These are phyloP conservation scores for Exophiala viscosa DNA, from an alignment of 2,329 filamentous ascomycete genomes.

Conservation along the genomic window DNA sequence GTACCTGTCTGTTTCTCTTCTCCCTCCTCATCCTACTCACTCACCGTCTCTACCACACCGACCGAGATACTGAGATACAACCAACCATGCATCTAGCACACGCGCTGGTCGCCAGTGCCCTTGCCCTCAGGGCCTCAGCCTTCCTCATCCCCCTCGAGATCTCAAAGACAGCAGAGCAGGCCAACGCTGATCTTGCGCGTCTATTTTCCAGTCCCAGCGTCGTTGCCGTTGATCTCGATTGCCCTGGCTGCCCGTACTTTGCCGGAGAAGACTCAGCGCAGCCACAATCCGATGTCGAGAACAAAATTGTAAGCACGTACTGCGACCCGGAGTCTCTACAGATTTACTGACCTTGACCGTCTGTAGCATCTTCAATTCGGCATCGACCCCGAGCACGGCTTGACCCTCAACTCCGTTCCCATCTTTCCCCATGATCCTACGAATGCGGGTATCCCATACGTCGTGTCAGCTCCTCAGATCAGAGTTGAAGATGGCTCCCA, in stretches of 20 bases:
- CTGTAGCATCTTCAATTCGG: constrained; percentile 24
- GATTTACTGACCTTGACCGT: constrained; percentile 5
- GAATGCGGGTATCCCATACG: constrained; percentile 12
- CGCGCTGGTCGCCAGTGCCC: constrained; percentile 26
- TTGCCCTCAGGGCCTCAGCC: constrained; percentile 21
- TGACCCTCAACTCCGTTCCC: constrained; percentile 25
- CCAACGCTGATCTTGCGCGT: constrained; percentile 15
- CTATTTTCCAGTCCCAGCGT: constrained; percentile 3
- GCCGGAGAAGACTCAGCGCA: constrained; percentile 7
- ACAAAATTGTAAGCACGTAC: constrained; percentile 24
- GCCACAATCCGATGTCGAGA: constrained; percentile 19
- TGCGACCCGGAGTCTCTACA: background rate
- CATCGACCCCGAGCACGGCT: constrained; percentile 11
- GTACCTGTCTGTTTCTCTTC: background rate
- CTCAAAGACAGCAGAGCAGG: constrained; percentile 16
- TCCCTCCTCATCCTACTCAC: background rate
- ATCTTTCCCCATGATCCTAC: constrained; percentile 15
- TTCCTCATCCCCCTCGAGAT: constrained; percentile 28
- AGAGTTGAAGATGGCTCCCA: constrained; percentile 34
- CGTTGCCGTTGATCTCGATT: constrained; percentile 22
- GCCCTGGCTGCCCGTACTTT: constrained; percentile 26
- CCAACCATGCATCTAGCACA: constrained; percentile 21
- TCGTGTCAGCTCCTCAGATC: constrained; percentile 22
- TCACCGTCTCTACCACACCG: background rate
- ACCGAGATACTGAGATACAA: background rate